These are phyloP conservation scores for Epichloe glyceriae DNA, from an alignment of 2,329 filamentous ascomycete genomes.

Conservation along the genomic window DNA sequence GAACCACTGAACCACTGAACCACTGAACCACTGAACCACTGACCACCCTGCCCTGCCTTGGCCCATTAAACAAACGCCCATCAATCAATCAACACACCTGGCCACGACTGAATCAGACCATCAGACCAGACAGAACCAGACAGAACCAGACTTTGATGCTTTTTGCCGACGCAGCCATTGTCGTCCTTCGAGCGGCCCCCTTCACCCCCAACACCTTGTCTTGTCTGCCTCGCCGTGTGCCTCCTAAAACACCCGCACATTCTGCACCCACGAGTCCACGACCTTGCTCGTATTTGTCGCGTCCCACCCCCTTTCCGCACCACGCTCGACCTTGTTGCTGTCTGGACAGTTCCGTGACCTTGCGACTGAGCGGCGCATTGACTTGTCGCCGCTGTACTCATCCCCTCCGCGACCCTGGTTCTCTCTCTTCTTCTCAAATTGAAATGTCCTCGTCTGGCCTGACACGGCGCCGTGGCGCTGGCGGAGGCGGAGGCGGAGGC, in stretches of 20 bases:
- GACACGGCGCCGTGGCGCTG: conserved; percentile 56
- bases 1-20: too few relatives aligned
- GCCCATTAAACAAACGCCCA: too few relatives aligned
- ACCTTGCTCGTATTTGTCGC: background rate
- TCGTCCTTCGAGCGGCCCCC: background rate
- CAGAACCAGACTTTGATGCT: background rate
- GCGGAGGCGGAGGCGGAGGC: conserved; percentile 38
- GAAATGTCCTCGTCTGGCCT: conserved; percentile 36
- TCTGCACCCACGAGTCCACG: background rate
- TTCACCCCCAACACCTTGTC: background rate
- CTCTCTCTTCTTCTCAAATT: conserved; percentile 5
- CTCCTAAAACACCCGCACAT: background rate
- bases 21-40: too few relatives aligned
- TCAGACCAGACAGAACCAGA: too few relatives aligned
- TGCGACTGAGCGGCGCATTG: conserved; percentile 6
- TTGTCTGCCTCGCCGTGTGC: background rate
- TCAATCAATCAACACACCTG: too few relatives aligned
- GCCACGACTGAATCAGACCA: too few relatives aligned
- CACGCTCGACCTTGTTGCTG: background rate
- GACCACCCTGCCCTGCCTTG: too few relatives aligned
- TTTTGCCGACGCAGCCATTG: background rate
- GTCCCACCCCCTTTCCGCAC: background rate
- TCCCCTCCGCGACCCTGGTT: background rate
- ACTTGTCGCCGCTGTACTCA: conserved; percentile 2
- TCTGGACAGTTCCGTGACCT: background rate